phyloP scores from a whole-genome alignment of 1,284 basidiomycete genomes.

The Vanrija sp. region DNA sequence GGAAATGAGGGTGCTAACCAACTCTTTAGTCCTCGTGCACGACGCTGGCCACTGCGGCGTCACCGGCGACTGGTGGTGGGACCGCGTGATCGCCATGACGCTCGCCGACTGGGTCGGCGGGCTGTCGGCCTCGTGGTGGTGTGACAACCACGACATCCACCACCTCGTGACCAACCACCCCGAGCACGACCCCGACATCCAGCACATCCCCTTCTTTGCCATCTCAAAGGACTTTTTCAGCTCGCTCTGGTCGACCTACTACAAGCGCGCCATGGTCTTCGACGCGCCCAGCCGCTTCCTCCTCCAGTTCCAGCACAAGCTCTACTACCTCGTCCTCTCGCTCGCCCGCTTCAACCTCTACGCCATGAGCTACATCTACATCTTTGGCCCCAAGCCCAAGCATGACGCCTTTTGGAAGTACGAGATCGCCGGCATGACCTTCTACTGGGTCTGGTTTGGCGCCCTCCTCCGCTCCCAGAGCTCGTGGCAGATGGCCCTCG shows the following conservation, averaged over 20 bases:
- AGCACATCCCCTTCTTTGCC: constrained; percentile 95
- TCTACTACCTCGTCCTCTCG: constrained; percentile 89
- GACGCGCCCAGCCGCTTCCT: constrained; percentile 67
- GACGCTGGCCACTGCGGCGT: constrained; percentile 94
- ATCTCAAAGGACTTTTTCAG: constrained; percentile 82
- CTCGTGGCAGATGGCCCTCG: constrained; percentile 47
- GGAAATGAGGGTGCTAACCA: background rate
- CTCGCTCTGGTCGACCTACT: constrained; percentile 88
- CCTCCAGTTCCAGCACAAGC: constrained; percentile 77
- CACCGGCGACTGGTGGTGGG: constrained; percentile 77
- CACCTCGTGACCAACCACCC: constrained; percentile 97
- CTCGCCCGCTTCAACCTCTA: constrained; percentile 97
- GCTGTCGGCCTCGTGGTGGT: constrained; percentile 96
- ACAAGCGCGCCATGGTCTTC: constrained; percentile 80
- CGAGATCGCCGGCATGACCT: constrained; percentile 52
- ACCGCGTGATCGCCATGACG: constrained; percentile 75
- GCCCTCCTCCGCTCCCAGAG: constrained; percentile 49
- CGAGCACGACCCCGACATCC: constrained; percentile 82
- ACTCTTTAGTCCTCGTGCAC: constrained; percentile 64
- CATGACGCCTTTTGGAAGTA: constrained; percentile 46
- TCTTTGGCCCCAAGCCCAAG: constrained; percentile 54
- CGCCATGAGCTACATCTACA: constrained; percentile 74
- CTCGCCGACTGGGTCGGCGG: constrained; percentile 76
- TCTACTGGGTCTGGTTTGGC: constrained; percentile 56
- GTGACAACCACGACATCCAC: constrained; percentile 94